Conservation (phyloP, 345 rosid genomes). For the Eucalyptus erythrocorys region DNA sequence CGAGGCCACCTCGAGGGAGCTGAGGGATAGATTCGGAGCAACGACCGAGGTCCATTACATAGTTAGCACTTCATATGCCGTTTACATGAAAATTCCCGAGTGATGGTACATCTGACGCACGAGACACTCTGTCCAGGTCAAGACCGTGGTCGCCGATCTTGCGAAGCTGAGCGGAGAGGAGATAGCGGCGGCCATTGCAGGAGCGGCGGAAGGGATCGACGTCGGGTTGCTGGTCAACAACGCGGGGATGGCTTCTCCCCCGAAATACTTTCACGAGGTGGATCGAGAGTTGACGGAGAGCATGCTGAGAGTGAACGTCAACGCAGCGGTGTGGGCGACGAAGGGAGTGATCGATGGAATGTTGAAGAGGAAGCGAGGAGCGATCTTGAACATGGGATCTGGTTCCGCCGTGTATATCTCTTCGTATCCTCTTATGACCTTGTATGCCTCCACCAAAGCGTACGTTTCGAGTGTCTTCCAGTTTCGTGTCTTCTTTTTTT, state of each 20-base stretch:
- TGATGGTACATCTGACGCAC: neutral
- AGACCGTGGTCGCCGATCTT: constrained; percentile 13
- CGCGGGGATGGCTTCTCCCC: constrained; percentile 19
- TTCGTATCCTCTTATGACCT: constrained; percentile 9
- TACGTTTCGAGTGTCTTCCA: neutral
- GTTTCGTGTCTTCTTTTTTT: too few species aligned
- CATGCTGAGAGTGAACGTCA: constrained; percentile 25
- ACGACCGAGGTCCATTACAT: neutral
- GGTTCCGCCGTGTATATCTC: constrained; percentile 1
- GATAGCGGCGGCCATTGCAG: neutral
- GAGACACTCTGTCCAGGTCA: neutral
- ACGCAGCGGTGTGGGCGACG: constrained; percentile 23
- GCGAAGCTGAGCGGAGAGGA: constrained; percentile 7
- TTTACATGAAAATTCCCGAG: too few species aligned
- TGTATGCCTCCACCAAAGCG: constrained; percentile 38
- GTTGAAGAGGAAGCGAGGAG: constrained; percentile 42
- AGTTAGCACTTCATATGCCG: neutral
- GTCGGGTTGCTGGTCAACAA: constrained; percentile 34
- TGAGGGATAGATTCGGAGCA: neutral
- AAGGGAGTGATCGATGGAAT: constrained; percentile 21
- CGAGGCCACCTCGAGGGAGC: constrained; percentile 4
- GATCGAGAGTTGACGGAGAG: constrained; percentile 18
- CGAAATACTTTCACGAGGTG: constrained; percentile 26
- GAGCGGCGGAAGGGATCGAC: constrained; percentile 19
- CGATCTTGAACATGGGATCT: constrained; percentile 37